phyloP scores from a whole-genome alignment of 2,329 filamentous ascomycete species.

The Diaporthe citriasiana region DNA sequence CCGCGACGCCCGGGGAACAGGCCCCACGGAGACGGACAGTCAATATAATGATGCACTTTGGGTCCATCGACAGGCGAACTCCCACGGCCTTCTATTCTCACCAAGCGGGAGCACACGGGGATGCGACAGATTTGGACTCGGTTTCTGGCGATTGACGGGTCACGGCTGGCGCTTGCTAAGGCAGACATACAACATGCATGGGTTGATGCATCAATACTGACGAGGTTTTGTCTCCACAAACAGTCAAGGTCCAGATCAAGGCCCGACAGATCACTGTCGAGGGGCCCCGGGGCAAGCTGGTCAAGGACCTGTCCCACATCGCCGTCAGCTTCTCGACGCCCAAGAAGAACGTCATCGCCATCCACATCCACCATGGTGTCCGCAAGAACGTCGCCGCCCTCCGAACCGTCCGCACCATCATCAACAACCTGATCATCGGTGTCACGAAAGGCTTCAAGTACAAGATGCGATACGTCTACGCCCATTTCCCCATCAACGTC shows the following conservation, averaged over 20 bases:
- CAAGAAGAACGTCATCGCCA: slow-evolving; percentile 88
- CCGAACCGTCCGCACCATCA: slow-evolving; percentile 96
- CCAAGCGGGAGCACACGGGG: too few species aligned
- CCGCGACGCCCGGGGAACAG: neutral
- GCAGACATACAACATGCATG: neutral
- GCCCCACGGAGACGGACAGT: neutral
- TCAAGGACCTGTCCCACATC: slow-evolving; percentile 96
- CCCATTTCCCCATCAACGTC: slow-evolving; percentile 99
- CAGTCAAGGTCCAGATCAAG: slow-evolving; percentile 99
- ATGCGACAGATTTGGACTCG: slow-evolving; percentile 15
- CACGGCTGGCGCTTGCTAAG: slow-evolving; percentile 19
- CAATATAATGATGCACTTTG: neutral
- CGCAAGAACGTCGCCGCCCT: slow-evolving; percentile 99
- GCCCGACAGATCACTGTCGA: slow-evolving; percentile 96
- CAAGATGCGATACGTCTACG: slow-evolving; percentile 99
- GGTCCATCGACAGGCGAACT: neutral
- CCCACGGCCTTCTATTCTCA: neutral
- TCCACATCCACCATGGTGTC: slow-evolving; percentile 98
- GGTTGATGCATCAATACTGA: slow-evolving; percentile 47
- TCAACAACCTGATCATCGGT: slow-evolving; percentile 98
- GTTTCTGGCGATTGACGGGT: slow-evolving; percentile 27
- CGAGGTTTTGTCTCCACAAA: slow-evolving; percentile 52
- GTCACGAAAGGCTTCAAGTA: slow-evolving; percentile 99
- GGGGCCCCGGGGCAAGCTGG: slow-evolving; percentile 96
- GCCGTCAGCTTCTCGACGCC: slow-evolving; percentile 95